A percentile compares a stretch with the other conserved stretches of the same genome.
phyloP scores from a whole-genome alignment of 2,329 filamentous ascomycete species.

The Scopulariopsis brevicaulis region DNA sequence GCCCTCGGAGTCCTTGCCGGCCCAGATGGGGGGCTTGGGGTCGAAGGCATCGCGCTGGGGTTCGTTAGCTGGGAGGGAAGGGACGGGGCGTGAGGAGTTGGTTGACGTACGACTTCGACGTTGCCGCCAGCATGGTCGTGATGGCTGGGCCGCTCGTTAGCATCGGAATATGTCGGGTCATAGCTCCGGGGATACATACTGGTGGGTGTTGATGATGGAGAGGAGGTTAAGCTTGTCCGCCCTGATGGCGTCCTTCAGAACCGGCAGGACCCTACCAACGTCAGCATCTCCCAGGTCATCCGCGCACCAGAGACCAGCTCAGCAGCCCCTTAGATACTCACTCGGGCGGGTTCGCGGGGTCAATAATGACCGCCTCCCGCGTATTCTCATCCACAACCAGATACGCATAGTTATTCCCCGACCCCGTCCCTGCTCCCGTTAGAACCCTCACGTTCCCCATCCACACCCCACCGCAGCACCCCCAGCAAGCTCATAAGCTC shows the following conservation, averaged over 20 bases:
- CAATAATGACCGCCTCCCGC: constrained; percentile 67
- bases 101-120: constrained; percentile 53
- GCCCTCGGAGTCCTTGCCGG: constrained; percentile 73
- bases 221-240: constrained; percentile 68
- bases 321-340: constrained; percentile 25
- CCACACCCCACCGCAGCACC: neutral
- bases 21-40: constrained; percentile 63
- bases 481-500: too few species aligned
- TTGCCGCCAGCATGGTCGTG: constrained; percentile 94
- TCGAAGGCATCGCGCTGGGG: constrained; percentile 25
- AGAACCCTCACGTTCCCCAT: neutral
- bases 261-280: constrained; percentile 38
- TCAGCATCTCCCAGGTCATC: neutral
- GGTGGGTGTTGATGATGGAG: constrained; percentile 92
- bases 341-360: constrained; percentile 71
- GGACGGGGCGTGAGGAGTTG: neutral
- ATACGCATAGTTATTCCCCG: constrained; percentile 70
- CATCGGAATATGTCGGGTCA: neutral
- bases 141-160: constrained; percentile 45
- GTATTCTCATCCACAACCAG: constrained; percentile 69
- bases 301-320: neutral
- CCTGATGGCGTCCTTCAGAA: constrained; percentile 62
- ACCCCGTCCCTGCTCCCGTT: neutral
- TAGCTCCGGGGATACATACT: constrained; percentile 46
- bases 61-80: neutral